phyloP scores from a whole-genome alignment of 208 protist species.

The Leishmania guyanensis region DNA sequence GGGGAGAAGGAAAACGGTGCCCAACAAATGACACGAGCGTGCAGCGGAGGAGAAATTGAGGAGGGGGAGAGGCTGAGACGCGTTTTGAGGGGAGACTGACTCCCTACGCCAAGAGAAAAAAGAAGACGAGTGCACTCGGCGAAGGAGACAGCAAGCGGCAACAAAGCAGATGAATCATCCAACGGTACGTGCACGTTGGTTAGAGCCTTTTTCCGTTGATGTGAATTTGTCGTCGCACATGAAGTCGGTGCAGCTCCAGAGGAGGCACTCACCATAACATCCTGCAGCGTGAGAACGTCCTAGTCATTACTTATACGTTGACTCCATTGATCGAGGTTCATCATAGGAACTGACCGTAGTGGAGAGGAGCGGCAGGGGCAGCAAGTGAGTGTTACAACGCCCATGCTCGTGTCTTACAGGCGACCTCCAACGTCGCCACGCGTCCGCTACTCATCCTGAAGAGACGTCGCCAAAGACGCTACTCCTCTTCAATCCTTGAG shows the following conservation, averaged over 20 bases:
- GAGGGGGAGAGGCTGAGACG: background rate
- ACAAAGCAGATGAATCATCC: no score
- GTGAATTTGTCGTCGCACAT: no score
- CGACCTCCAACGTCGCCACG: background rate
- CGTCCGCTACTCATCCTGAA: background rate
- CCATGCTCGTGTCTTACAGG: background rate
- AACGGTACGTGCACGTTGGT: background rate
- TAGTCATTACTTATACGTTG: background rate
- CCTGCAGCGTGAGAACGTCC: background rate
- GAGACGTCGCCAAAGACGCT: background rate
- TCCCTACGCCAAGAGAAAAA: background rate
- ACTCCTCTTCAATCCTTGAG: constrained; percentile 6
- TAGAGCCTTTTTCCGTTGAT: background rate
- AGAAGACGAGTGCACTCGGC: background rate
- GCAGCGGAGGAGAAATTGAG: background rate
- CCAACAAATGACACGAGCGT: background rate
- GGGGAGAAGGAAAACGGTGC: no score
- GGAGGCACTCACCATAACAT: background rate
- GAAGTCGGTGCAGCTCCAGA: background rate
- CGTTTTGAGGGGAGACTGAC: background rate
- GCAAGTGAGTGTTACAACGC: background rate
- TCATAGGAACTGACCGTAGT: background rate
- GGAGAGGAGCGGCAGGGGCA: background rate
- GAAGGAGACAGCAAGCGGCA: background rate
- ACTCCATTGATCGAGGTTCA: background rate